phyloP scores from a whole-genome alignment of 306 rosid species.

The Trifolium repens region DNA sequence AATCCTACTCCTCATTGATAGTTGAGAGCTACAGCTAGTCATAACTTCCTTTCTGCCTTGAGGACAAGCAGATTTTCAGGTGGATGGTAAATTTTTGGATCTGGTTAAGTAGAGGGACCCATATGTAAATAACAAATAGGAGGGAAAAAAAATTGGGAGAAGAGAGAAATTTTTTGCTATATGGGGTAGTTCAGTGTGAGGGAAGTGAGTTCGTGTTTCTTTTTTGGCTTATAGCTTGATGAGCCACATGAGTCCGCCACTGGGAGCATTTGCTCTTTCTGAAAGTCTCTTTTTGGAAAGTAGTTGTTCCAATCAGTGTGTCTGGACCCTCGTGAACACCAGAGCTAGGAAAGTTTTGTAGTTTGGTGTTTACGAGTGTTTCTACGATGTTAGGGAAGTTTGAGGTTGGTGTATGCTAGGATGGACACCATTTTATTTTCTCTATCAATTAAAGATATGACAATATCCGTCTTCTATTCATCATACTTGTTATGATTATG shows the following conservation, averaged over 20 bases:
- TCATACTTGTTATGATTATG: too few species aligned
- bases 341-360: not conserved
- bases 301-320: not conserved
- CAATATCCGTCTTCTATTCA: not conserved
- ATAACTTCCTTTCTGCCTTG: not conserved
- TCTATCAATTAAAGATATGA: not conserved
- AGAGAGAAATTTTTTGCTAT: not conserved
- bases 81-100: not conserved
- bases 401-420: not conserved
- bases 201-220: not conserved
- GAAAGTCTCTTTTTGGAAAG: not conserved
- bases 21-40: not conserved
- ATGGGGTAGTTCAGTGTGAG: not conserved
- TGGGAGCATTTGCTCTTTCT: not conserved
- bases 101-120: not conserved
- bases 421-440: not conserved
- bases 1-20: not conserved
- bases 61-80: conserved; percentile 1
- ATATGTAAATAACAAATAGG: not conserved
- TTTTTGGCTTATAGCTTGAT: not conserved
- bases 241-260: not conserved
- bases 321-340: not conserved
- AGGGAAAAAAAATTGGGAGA: not conserved
- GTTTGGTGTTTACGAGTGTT: not conserved
- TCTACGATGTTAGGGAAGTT: not conserved